phyloP scores from a whole-genome alignment of 345 rosid genomes.

The Kandelia obovata region DNA sequence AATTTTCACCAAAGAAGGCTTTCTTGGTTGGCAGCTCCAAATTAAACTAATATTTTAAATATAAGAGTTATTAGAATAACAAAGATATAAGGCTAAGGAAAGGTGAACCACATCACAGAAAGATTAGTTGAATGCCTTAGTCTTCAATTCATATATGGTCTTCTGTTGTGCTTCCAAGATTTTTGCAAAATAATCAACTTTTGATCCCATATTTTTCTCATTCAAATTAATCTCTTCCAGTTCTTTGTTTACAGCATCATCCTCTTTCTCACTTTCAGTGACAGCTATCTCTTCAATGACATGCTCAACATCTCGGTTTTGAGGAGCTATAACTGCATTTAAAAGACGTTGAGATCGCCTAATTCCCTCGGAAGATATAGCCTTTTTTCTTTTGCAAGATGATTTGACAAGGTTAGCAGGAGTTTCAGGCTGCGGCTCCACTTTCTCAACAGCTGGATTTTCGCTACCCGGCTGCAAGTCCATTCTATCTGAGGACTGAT shows the following conservation, averaged over 20 bases:
- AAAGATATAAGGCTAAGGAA: not conserved
- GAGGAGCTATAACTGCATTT: conserved; percentile 13
- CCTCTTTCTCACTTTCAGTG: conserved; percentile 37
- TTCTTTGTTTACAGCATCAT: conserved; percentile 20
- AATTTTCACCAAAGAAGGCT: conserved; percentile 8
- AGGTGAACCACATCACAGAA: not conserved
- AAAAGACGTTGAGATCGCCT: conserved; percentile 45
- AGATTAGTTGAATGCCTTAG: conserved; percentile 20
- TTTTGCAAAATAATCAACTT: conserved; percentile 21
- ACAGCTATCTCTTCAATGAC: conserved; percentile 32
- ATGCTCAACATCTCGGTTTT: conserved; percentile 21
- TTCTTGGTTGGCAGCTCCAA: conserved; percentile 17
- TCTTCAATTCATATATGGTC: conserved; percentile 14
- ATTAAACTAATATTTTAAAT: conserved; percentile 3
- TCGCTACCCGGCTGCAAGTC: conserved; percentile 12
- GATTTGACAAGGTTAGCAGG: conserved; percentile 6
- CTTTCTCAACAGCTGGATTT: conserved; percentile 13
- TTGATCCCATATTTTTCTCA: conserved; percentile 29
- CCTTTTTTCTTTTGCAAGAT: conserved; percentile 1
- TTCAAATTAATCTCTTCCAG: conserved; percentile 12
- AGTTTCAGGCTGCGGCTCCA: conserved; percentile 6
- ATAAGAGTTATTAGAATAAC: not conserved
- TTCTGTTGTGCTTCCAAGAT: conserved; percentile 27
- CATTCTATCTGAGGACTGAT: conserved; percentile 5
- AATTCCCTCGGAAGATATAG: not conserved